Evolutionary conservation across 495 filamentous ascomycete species (phyloP), one percentile per base, ranked within the genome.

Genomic region (Podospora comata): DNA sequence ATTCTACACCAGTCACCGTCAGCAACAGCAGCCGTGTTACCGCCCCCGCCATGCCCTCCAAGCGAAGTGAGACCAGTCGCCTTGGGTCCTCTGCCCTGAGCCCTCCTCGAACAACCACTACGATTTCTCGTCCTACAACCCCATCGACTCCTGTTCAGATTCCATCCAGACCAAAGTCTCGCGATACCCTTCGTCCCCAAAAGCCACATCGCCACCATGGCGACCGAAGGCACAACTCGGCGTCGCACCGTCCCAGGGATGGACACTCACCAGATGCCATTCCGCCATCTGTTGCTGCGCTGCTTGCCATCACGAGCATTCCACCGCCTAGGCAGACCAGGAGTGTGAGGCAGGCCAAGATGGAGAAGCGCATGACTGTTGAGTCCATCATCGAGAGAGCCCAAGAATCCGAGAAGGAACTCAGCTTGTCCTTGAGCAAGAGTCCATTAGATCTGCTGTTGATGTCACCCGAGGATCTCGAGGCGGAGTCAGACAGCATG

Each of bases 221-320:
- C 5, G 70, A 74, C 2, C 34, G 67, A 32, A 64, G 65, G 19
- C 67, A 55, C 27, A 68, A 68, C 58, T 58, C 65, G 18, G 54
- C 67, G 16, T 26, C 65, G 53, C 71, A 68, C 55, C 78, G 78
- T 30, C 66, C 75, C 6, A 72, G 72, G 59, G 76, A 80, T 62
- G 73, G 76, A 6, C 83, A 85, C 72, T 80, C 81, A 4, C 81
- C 80, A 20, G 82, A 85, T 72, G 75, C 80, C 15, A 79, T 88
- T 59, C 84, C 87, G 30, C 81, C 87, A 11, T 86, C 86, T 0
- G 84, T 88, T 59, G 87, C 86, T 0, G 85, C 85, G 4, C 78
- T 89, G 63, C 81, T 89, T 5, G 87, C 86, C 54, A 74, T 86
- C 64, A 89, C 87, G 62, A 82, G 78, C 67, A 89, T 89, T 67